Conservation (phyloP, 2,329 filamentous ascomycete species). For the Cladophialophora exuberans region DNA sequence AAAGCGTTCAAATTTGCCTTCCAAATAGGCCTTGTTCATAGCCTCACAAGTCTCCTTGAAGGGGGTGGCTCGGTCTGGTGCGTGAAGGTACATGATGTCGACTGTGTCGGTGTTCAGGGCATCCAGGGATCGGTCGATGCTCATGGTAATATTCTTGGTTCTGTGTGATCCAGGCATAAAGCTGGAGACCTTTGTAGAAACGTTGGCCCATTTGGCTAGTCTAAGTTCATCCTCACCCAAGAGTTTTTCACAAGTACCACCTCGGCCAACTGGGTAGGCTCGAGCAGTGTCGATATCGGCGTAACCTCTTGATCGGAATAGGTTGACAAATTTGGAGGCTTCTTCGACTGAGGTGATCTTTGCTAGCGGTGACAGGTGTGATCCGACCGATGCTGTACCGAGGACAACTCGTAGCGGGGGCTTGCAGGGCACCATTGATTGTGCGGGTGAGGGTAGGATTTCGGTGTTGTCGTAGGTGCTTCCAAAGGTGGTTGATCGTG, state of each 20-base stretch:
- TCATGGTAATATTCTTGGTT: constrained; percentile 34
- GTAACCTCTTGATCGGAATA: constrained; percentile 34
- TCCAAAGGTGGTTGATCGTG: constrained; percentile 33
- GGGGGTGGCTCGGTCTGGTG: constrained; percentile 49
- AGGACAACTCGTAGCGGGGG: constrained; percentile 34
- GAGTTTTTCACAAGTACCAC: constrained; percentile 36
- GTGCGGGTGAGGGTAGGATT: constrained; percentile 19
- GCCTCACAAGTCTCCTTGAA: constrained; percentile 47
- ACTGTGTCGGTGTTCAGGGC: constrained; percentile 34
- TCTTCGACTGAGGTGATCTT: constrained; percentile 35
- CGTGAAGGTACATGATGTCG: constrained; percentile 48
- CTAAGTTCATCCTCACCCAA: constrained; percentile 33
- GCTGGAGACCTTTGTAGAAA: constrained; percentile 35
- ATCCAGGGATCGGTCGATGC: constrained; percentile 34
- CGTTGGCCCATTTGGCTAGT: constrained; percentile 33
- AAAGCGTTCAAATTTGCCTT: constrained; percentile 51
- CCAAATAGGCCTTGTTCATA: constrained; percentile 45
- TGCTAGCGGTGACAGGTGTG: constrained; percentile 32
- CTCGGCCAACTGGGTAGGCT: constrained; percentile 35
- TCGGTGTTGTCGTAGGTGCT: constrained; percentile 31
- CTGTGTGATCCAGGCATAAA: constrained; percentile 35
- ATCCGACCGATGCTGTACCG: constrained; percentile 36
- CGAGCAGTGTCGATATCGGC: constrained; percentile 37
- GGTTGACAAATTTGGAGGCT: constrained; percentile 31
- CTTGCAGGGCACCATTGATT: constrained; percentile 29